Conservation (phyloP, 805 yeast species). For the Spathaspora gorwiae region DNA sequence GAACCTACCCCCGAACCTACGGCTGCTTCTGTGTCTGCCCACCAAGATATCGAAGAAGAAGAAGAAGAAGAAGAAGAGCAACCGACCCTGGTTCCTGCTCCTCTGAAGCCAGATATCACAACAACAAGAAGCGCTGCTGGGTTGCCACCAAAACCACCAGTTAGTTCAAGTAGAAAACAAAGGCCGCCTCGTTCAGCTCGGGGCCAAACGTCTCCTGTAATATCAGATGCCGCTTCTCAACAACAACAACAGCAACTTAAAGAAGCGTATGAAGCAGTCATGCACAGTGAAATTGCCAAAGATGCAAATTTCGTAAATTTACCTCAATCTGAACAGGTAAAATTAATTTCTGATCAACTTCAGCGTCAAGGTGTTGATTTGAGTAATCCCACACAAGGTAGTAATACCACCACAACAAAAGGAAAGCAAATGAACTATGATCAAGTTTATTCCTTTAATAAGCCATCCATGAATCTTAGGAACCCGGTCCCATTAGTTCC, state of each 20-base stretch:
- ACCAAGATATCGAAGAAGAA: not conserved
- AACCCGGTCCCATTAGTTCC: conserved; percentile 31
- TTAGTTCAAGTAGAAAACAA: conserved; percentile 7
- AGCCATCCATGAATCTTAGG: conserved; percentile 28
- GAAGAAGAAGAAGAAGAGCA: conserved; percentile 6
- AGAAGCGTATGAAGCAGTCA: conserved; percentile 33
- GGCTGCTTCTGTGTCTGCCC: not conserved
- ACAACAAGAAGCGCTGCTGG: conserved; percentile 12
- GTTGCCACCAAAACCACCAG: conserved; percentile 27
- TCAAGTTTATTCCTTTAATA: conserved; percentile 40
- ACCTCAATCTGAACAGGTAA: conserved; percentile 28
- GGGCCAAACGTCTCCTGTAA: not conserved
- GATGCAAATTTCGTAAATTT: conserved; percentile 36
- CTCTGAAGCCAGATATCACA: conserved; percentile 4
- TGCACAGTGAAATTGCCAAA: conserved; percentile 30
- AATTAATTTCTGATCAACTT: conserved; percentile 30
- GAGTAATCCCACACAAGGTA: conserved; percentile 13
- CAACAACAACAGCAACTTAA: conserved; percentile 16
- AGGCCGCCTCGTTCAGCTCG: conserved; percentile 3
- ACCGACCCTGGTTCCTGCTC: conserved; percentile 5
- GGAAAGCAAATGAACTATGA: conserved; percentile 29
- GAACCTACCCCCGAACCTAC: conserved; percentile 1
- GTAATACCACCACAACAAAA: conserved; percentile 2
- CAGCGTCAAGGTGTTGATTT: conserved; percentile 32
- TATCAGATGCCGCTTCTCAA: not conserved